phyloP scores from a whole-genome alignment of 192 early-diverging fungal genomes.

The Chytriomyces sp. region DNA sequence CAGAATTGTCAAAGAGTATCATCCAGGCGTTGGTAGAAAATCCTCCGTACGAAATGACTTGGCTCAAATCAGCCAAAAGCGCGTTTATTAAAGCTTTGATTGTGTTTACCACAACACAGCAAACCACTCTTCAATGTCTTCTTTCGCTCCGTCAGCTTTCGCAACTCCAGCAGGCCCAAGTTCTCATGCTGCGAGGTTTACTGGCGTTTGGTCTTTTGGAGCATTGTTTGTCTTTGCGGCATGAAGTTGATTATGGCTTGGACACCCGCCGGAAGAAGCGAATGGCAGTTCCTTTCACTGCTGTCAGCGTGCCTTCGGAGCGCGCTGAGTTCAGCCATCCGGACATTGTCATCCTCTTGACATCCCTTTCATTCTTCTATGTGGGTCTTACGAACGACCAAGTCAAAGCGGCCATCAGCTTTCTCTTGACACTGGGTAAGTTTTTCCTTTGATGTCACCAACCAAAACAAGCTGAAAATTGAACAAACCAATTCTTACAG shows the following conservation, averaged over 20 bases:
- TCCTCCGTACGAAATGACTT: neutral
- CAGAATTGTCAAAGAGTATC: neutral
- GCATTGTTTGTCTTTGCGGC: slow-evolving; percentile 22
- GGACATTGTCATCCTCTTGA: slow-evolving; percentile 20
- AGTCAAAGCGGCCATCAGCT: neutral
- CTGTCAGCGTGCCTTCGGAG: slow-evolving; percentile 26
- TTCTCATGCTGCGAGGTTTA: slow-evolving; percentile 30
- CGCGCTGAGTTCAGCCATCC: slow-evolving; percentile 33
- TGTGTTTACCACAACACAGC: no score
- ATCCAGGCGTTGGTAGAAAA: neutral
- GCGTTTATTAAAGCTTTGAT: no score
- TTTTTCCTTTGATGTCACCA: neutral
- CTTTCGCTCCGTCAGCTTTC: neutral
- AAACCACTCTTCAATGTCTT: no score
- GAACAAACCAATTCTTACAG: neutral
- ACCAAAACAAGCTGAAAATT: neutral
- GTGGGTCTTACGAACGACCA: slow-evolving; percentile 20
- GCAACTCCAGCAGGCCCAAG: neutral
- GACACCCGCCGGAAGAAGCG: slow-evolving; percentile 3
- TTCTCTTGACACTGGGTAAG: neutral
- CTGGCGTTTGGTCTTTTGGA: slow-evolving; percentile 29
- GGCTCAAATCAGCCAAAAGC: neutral
- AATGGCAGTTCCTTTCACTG: slow-evolving; percentile 33
- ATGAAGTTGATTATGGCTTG: slow-evolving; percentile 31
- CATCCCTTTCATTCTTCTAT: slow-evolving; percentile 29